Evolutionary conservation across 2,329 filamentous ascomycete species (phyloP), one percentile per base, ranked within the genome.

Genomic region (Verticillium nonalfalfae): DNA sequence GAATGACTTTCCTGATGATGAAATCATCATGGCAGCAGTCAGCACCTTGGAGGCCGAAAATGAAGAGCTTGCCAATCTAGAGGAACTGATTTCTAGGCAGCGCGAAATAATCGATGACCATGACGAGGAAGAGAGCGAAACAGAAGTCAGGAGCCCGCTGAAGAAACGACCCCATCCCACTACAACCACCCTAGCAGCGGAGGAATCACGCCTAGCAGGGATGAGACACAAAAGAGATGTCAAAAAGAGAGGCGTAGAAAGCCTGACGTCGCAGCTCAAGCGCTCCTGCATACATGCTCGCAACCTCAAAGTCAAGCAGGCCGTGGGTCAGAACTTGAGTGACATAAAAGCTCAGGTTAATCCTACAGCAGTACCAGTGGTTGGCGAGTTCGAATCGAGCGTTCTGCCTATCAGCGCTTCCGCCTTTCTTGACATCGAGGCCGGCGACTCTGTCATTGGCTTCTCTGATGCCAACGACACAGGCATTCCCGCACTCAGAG

Each of bases 371-470:
- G 9, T 7, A 14, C 57, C 35, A 7, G 4, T 56, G 11, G 31
- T 56, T 1, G 45, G 40, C 3, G 18, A 55, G 4, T 9, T 59
- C 7, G 26, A 57, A 11, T 14, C 50, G 3, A 58, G 40, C 38
- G 62, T 67, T 0, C 63, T 64, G 15, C 64, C 66, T 2, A 60
- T 65, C 1, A 66, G 62, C 57, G 63, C 64, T 34, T 58, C 59
- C 14, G 65, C 66, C 1, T 63, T 63, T 13, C 52, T 35, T 5
- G 11, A 18, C 2, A 36, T 66, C 14, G 59, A 50, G 4, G 31
- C 10, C 21, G 36, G 33, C 15, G 9, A 39, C 1, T 34, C 38
- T 3, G 11, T 55, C 1, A 9, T 54, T 2, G 64, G 61, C 1
- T 67, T 67, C 15, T 54, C 58, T 0, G 33, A 62, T 10, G 1